phyloP scores from a whole-genome alignment of 371 early-diverging fungal species.

The Mucor racemosus region DNA sequence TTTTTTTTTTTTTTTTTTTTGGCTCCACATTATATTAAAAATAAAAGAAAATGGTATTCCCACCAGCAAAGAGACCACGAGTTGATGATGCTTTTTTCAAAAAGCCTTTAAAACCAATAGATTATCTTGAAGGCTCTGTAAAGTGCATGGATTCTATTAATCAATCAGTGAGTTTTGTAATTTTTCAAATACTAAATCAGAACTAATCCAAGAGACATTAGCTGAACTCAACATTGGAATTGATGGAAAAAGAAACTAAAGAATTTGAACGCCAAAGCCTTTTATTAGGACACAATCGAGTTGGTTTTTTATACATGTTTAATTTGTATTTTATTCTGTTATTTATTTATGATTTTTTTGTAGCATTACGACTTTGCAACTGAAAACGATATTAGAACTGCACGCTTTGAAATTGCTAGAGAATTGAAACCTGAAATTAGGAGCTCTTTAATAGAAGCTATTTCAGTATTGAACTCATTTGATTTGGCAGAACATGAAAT shows the following conservation, averaged over 20 bases:
- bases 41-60: too few species aligned
- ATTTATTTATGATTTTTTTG: background rate
- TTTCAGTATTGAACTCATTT: background rate
- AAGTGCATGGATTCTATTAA: background rate
- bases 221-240: background rate
- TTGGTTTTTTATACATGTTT: background rate
- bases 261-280: background rate
- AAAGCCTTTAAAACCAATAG: background rate
- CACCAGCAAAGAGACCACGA: background rate
- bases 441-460: background rate
- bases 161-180: background rate
- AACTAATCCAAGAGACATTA: background rate
- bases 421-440: background rate
- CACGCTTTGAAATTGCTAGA: background rate
- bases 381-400: conserved; percentile 5
- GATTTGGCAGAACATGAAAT: background rate
- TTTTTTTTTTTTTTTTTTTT: background rate
- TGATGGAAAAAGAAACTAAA: background rate
- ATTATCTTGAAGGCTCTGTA: background rate
- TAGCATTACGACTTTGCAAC: conserved; percentile 18
- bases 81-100: background rate
- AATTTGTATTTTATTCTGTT: background rate
- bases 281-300: background rate
- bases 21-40: too few species aligned
- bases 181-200: too few species aligned